Conservation (phyloP, 768 basidiomycete genomes). For the Rhodotorula toruloides region DNA sequence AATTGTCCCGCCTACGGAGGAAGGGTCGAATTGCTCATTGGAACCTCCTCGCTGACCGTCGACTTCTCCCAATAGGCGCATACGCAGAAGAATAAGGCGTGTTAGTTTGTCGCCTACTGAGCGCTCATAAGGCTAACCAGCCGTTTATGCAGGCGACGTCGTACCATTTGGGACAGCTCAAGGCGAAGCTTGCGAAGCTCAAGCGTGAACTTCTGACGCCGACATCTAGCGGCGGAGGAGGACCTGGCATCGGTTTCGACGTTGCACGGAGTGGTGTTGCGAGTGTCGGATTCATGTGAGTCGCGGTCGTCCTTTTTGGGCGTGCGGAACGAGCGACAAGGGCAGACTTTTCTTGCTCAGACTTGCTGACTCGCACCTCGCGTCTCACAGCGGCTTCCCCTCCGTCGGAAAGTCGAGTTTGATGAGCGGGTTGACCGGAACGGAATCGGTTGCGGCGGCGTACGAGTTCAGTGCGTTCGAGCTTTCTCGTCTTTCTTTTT, state of each 20-base stretch:
- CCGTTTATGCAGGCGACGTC: not conserved
- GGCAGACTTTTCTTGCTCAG: no score
- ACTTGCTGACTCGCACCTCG: not conserved
- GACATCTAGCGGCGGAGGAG: conserved; percentile 71
- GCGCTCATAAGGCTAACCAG: not conserved
- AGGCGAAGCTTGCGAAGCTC: conserved; percentile 93
- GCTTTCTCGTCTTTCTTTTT: not conserved
- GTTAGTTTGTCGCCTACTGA: not conserved
- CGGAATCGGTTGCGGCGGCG: conserved; percentile 88
- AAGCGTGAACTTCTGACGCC: conserved; percentile 85
- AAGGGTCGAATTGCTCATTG: no score
- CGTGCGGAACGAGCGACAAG: no score
- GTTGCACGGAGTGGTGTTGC: conserved; percentile 92
- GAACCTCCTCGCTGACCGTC: no score
- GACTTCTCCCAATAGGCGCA: no score
- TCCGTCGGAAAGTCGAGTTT: conserved; percentile 80
- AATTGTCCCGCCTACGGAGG: no score
- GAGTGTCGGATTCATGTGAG: conserved; percentile 74
- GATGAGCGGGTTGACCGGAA: conserved; percentile 94
- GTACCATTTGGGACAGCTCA: conserved; percentile 21
- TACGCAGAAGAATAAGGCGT: conserved; percentile 4
- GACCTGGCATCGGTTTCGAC: conserved; percentile 88
- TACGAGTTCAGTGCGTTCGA: conserved; percentile 72
- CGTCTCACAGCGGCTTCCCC: conserved; percentile 54
- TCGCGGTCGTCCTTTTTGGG: conserved; percentile 40